Evolutionary conservation across 129 eudicot genomes (phyloP).

Genomic region (Heracleum sosnowskyi): DNA sequence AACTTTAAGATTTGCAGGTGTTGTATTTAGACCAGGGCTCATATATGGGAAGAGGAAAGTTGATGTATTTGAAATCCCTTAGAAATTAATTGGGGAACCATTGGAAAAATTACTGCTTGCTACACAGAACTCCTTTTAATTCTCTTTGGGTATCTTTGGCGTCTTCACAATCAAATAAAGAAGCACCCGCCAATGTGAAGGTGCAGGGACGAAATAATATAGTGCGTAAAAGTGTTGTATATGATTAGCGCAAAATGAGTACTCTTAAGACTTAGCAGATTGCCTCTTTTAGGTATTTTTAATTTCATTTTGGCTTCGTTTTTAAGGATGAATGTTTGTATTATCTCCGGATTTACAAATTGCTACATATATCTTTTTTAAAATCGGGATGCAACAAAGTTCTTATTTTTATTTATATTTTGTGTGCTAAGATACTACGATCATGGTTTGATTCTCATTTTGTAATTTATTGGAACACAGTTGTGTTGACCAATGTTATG

Average conservation of each 20-base stretch:
- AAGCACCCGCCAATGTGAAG: slow-evolving; percentile 71
- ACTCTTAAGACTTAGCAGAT: too few relatives aligned
- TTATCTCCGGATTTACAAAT: too few relatives aligned
- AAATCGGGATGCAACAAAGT: too few relatives aligned
- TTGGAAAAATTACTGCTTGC: slow-evolving; percentile 59
- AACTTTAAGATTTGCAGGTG: slow-evolving; percentile 44
- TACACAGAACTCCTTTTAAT: slow-evolving; percentile 57
- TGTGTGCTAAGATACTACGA: too few relatives aligned
- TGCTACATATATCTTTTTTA: too few relatives aligned
- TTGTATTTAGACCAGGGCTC: slow-evolving; percentile 83
- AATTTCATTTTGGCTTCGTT: too few relatives aligned
- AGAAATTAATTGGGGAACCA: slow-evolving; percentile 81
- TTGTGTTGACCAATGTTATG: too few relatives aligned
- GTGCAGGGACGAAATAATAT: slow-evolving; percentile 26
- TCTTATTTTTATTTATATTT: too few relatives aligned
- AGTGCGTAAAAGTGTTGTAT: neutral
- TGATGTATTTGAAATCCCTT: slow-evolving; percentile 78
- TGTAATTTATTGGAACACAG: too few relatives aligned
- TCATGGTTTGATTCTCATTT: too few relatives aligned
- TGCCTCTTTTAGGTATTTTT: too few relatives aligned
- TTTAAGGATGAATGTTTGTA: too few relatives aligned
- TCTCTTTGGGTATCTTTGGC: slow-evolving; percentile 80
- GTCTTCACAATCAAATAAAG: slow-evolving; percentile 87
- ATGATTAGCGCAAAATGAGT: neutral
- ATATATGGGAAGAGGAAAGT: slow-evolving; percentile 94